Evolutionary conservation across 768 basidiomycete genomes (phyloP).

Genomic region (Tricholoma furcatifolium): DNA sequence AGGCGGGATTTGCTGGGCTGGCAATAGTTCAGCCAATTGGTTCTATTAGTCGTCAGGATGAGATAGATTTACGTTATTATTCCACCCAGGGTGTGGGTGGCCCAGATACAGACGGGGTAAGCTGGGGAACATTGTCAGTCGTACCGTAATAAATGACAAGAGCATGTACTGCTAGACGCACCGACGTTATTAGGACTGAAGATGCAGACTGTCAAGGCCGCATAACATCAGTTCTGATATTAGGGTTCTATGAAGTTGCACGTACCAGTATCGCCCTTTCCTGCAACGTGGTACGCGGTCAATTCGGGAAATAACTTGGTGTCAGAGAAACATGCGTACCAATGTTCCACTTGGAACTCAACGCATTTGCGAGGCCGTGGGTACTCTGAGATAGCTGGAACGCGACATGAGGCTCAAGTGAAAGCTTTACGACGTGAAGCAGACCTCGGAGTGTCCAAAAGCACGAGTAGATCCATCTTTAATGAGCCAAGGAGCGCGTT

Average conservation of each 20-base stretch:
- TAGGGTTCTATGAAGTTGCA: background rate
- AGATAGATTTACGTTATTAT: constrained; percentile 49
- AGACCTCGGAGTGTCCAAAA: constrained; percentile 48
- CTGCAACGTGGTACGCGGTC: constrained; percentile 26
- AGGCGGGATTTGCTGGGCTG: constrained; percentile 64
- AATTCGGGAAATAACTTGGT: background rate
- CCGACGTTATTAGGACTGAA: constrained; percentile 67
- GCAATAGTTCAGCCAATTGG: constrained; percentile 15
- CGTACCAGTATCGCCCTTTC: constrained; percentile 51
- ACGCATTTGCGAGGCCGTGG: constrained; percentile 51
- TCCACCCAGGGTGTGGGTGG: constrained; percentile 54
- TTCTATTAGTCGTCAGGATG: background rate
- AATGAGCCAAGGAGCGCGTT: constrained; percentile 53
- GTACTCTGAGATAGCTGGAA: constrained; percentile 41
- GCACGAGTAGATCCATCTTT: constrained; percentile 51
- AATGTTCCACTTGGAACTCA: constrained; percentile 46
- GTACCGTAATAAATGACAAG: background rate
- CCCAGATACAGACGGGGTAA: constrained; percentile 58
- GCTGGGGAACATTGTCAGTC: constrained; percentile 31
- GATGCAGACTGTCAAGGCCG: constrained; percentile 46
- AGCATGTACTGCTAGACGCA: constrained; percentile 23
- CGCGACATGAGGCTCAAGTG: background rate
- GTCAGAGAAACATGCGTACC: constrained; percentile 28
- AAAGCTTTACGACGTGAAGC: constrained; percentile 8
- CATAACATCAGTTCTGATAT: background rate